These are phyloP conservation scores for Tetrahymena thermophila DNA, from an alignment of 73 alveolate species.

Conservation along the genomic window DNA sequence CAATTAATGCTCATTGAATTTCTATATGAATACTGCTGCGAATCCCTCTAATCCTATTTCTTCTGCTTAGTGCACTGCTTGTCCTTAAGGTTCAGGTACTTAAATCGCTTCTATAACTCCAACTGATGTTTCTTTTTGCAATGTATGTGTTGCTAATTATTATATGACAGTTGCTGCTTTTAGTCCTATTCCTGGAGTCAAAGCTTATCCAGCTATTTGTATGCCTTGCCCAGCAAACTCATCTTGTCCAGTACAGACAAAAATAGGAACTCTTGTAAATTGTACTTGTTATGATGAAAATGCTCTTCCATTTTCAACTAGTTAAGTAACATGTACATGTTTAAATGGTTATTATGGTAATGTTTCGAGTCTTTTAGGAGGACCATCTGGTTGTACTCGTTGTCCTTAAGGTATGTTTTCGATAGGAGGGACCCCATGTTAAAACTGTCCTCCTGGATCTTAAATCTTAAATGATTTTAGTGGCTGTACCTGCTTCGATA, in stretches of 20 bases:
- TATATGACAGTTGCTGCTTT: background rate
- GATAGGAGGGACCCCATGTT: background rate
- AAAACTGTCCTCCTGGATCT: background rate
- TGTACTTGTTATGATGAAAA: background rate
- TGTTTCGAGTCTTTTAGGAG: background rate
- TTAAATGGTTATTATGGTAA: background rate
- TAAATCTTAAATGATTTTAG: background rate
- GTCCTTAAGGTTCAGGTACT: background rate
- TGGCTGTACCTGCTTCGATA: background rate
- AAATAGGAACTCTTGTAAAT: background rate
- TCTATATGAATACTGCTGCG: background rate
- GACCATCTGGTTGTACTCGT: background rate
- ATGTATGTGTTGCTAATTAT: background rate
- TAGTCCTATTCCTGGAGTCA: background rate
- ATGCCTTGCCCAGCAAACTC: background rate
- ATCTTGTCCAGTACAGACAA: background rate
- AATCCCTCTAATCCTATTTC: background rate
- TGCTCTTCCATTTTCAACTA: background rate
- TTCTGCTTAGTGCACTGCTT: background rate
- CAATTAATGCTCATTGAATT: background rate
- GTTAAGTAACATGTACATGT: background rate
- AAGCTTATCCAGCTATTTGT: background rate
- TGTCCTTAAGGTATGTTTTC: background rate
- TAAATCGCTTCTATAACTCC: background rate
- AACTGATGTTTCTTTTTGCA: background rate